Evolutionary conservation across 2,329 filamentous ascomycete species (phyloP), one percentile per base, ranked within the genome.

Genomic region (Atkinsonella texensis): DNA sequence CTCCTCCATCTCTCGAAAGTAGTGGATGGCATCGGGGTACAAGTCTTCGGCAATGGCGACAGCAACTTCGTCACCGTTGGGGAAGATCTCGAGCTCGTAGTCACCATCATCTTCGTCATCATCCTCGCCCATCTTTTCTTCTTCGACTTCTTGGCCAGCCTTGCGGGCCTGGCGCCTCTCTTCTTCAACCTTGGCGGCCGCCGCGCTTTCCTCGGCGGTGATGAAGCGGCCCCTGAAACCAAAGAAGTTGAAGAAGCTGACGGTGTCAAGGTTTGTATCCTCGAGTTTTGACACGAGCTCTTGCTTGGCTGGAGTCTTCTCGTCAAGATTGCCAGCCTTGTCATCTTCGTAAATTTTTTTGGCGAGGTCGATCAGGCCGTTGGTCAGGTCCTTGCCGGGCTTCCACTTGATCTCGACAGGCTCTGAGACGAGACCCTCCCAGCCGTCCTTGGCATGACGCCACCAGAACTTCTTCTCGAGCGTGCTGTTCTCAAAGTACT

Each of bases 391-490:
- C 74, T 87, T 87, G 63, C 80, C 78, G 51, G 59, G 50, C 79
- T 89, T 93, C 89, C 89, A 95, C 64, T 82, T 75, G 68, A 97
- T 91, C 59, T 83, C 77, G 58, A 96, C 87, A 6, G 91, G 91
- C 73, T 95, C 89, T 23, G 84, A 90, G 52, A 96, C 88, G 35
- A 95, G 77, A 38, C 87, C 87, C 38, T 78, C 74, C 80, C 81
- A 89, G 62, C 79, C 76, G 63, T 84, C 78, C 64, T 75, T 78
- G 54, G 78, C 74, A 65, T 78, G 77, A 58, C 90, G 83, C 76
- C 84, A 89, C 79, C 84, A 91, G 71, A 97, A 95, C 65, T 86
- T 87, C 83, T 97, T 97, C 71, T 91, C 86, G 47, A 97, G 71
- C 50, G 83, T 78, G 51, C 72, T 75, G 71, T 95, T 77, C 64